Percentiles rank a stretch among this genome's conserved stretches.
These are phyloP conservation scores for Hemileia vastatrix DNA, from an alignment of 1,284 basidiomycete species.

Conservation along the genomic window DNA sequence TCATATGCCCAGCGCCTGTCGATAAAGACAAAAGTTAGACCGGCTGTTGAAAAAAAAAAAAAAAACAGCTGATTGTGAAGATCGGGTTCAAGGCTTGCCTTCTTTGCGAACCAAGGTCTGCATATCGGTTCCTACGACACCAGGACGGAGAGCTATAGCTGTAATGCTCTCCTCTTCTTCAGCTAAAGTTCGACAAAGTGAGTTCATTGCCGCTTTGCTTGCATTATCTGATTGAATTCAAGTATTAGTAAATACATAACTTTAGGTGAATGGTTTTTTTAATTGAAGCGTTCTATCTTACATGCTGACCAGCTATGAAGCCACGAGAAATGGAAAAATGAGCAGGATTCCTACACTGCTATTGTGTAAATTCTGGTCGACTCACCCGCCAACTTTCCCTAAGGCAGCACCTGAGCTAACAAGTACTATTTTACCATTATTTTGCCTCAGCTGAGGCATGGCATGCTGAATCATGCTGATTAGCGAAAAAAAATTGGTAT, in stretches of 20 bases:
- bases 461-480: conserved; percentile 9
- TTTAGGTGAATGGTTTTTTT: not conserved
- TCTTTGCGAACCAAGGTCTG: not conserved
- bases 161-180: conserved; percentile 13
- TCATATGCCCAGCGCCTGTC: not conserved
- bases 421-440: conserved; percentile 7
- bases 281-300: not conserved
- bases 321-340: not conserved
- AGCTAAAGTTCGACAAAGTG: conserved; percentile 15
- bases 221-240: conserved; percentile 5
- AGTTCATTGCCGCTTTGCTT: conserved; percentile 22
- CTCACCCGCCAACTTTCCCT: conserved; percentile 8
- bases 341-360: too few relatives aligned
- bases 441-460: not conserved
- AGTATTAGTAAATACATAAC: not conserved
- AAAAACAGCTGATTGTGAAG: not conserved
- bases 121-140: conserved; percentile 21
- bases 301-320: not conserved
- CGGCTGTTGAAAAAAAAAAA: not conserved
- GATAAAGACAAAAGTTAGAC: not conserved
- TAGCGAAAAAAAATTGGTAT: conserved; percentile 20
- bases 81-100: not conserved
- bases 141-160: conserved; percentile 9
- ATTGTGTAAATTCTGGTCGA: too few relatives aligned
- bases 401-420: conserved; percentile 14